These are phyloP conservation scores for Zygosaccharomyces bisporus DNA, from an alignment of 805 yeast species.

Conservation along the genomic window DNA sequence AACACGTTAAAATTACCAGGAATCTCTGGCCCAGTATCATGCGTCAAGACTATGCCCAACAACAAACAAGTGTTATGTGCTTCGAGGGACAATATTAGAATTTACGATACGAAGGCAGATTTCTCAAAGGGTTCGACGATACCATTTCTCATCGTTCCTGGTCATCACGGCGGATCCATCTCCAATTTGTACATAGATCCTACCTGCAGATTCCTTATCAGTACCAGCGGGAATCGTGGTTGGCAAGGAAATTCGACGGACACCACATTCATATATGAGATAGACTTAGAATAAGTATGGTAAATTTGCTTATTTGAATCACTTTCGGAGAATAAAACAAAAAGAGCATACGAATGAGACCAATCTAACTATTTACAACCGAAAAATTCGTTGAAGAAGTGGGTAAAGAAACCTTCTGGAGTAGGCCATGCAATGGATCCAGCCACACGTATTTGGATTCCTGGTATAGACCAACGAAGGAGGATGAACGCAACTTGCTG, in stretches of 20 bases:
- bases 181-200: conserved; percentile 80
- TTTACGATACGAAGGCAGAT: conserved; percentile 60
- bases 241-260: conserved; percentile 87
- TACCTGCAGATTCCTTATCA: conserved; percentile 79
- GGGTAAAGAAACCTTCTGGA: conserved; percentile 3
- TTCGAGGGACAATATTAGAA: conserved; percentile 81
- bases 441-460: conserved; percentile 15
- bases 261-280: conserved; percentile 76
- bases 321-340: background rate
- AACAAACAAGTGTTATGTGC: conserved; percentile 79
- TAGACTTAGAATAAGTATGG: conserved; percentile 42
- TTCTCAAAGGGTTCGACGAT: conserved; percentile 37
- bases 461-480: conserved; percentile 12
- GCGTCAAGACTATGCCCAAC: conserved; percentile 76
- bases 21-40: conserved; percentile 87
- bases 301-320: background rate
- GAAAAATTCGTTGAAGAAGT: conserved; percentile 2
- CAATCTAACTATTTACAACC: background rate
- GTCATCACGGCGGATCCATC: conserved; percentile 91
- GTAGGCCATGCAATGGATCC: conserved; percentile 15
- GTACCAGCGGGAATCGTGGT: conserved; percentile 93
- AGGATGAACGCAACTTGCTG: conserved; percentile 7
- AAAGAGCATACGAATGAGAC: background rate
- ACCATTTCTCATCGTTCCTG: conserved; percentile 90
- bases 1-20: conserved; percentile 70